Conservation (phyloP, 1,284 basidiomycete genomes). For the Papiliotrema terrestris region DNA sequence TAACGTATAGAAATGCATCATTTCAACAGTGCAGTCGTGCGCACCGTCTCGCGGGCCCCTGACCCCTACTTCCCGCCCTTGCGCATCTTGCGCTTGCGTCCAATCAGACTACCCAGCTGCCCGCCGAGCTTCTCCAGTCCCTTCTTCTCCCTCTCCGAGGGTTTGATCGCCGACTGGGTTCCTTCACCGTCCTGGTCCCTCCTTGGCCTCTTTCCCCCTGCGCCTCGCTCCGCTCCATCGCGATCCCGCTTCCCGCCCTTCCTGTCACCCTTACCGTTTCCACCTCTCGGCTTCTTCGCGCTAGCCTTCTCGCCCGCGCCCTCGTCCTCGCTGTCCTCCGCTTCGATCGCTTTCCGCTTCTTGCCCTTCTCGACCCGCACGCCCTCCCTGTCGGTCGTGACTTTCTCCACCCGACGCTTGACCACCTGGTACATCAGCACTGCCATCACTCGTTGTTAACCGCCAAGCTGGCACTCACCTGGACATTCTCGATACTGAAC, state of each 20-base stretch:
- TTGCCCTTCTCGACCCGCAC: slow-evolving; percentile 2
- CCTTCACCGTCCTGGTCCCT: neutral
- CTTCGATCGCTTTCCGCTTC: slow-evolving; percentile 3
- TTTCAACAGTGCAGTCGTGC: slow-evolving; percentile 6
- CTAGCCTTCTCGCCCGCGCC: neutral
- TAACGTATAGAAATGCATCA: slow-evolving; percentile 2
- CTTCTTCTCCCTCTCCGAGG: slow-evolving; percentile 25
- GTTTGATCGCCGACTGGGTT: neutral
- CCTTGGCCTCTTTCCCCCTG: neutral
- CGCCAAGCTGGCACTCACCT: slow-evolving; percentile 58
- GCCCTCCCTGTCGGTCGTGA: slow-evolving; percentile 13
- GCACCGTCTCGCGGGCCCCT: too few species aligned
- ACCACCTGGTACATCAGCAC: slow-evolving; percentile 33
- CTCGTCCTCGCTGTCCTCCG: slow-evolving; percentile 7
- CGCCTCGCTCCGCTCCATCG: slow-evolving; percentile 2
- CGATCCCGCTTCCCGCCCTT: slow-evolving; percentile 7
- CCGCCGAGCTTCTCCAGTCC: slow-evolving; percentile 45
- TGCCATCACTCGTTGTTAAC: too few species aligned
- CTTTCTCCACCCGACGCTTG: slow-evolving; percentile 46
- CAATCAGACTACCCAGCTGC: slow-evolving; percentile 48
- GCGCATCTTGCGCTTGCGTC: slow-evolving; percentile 47
- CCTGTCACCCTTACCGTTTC: slow-evolving; percentile 4
- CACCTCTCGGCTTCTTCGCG: slow-evolving; percentile 4
- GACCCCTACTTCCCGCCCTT: slow-evolving; percentile 32
- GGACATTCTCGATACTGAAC: slow-evolving; percentile 89